Evolutionary conservation across 176 grass and related monocot species (phyloP).

Genomic region (Pontederia paniculata): DNA sequence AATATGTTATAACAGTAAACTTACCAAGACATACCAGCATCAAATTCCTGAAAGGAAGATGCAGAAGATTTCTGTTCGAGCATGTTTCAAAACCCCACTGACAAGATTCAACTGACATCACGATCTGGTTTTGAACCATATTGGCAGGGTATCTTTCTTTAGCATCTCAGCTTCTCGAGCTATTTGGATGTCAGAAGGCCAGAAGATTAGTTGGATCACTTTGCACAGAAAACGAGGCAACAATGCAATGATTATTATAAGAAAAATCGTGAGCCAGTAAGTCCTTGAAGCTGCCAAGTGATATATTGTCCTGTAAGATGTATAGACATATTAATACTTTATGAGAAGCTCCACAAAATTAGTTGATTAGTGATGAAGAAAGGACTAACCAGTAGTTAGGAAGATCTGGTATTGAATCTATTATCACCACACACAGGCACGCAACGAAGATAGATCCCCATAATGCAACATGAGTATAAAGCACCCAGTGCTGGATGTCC

Average conservation of each 20-base stretch:
- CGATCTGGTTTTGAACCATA: conserved; percentile 40
- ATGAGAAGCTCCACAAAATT: not conserved
- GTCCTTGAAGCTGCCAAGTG: conserved; percentile 62
- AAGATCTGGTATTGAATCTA: conserved; percentile 92
- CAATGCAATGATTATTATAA: conserved; percentile 86
- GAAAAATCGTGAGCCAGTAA: conserved; percentile 87
- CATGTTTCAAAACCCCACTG: no score
- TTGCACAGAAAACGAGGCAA: conserved; percentile 92
- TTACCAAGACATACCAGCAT: no score
- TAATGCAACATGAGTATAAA: conserved; percentile 84
- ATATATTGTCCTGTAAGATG: conserved; percentile 91
- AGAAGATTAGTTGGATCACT: conserved; percentile 90
- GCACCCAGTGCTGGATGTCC: conserved; percentile 85
- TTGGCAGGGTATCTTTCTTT: conserved; percentile 56
- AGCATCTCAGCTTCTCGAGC: conserved; percentile 92
- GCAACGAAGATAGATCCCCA: conserved; percentile 95
- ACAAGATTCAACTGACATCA: conserved; percentile 27
- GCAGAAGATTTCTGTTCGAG: no score
- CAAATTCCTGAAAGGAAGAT: no score
- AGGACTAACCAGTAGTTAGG: conserved; percentile 87
- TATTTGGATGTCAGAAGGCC: conserved; percentile 99
- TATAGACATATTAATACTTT: not conserved
- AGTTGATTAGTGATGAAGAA: not conserved
- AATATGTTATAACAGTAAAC: no score
- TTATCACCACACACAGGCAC: conserved; percentile 95